Evolutionary conservation across 148 eudicot genomes (phyloP).

Genomic region (Nepenthes gracilis): DNA sequence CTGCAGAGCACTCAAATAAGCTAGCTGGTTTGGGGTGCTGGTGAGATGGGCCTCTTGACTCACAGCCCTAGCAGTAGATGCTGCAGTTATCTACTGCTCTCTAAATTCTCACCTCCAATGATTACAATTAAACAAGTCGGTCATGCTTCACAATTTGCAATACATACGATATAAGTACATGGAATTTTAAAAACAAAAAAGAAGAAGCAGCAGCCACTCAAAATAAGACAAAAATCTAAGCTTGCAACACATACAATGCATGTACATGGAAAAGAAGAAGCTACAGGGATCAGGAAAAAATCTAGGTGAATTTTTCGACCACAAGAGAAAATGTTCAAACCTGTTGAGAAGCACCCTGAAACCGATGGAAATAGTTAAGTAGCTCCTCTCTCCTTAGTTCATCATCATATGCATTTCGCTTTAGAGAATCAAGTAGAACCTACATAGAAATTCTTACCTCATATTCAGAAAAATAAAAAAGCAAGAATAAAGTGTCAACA

Average conservation of each 20-base stretch:
- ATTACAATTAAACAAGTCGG: no score
- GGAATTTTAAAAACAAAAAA: no score
- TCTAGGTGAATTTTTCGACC: not conserved
- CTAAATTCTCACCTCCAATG: no score
- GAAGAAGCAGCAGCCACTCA: no score
- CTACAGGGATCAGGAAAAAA: not conserved
- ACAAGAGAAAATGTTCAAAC: constrained; percentile 17
- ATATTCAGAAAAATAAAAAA: not conserved
- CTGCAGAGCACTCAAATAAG: no score
- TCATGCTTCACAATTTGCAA: no score
- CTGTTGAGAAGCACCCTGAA: constrained; percentile 64
- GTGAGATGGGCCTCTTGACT: no score
- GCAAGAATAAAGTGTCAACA: not conserved
- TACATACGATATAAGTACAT: no score
- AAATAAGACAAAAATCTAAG: no score
- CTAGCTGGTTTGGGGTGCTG: no score
- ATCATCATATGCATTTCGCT: constrained; percentile 83
- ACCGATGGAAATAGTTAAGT: constrained; percentile 61
- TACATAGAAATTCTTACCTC: constrained; percentile 11
- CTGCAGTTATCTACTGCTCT: no score
- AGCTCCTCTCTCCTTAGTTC: constrained; percentile 88
- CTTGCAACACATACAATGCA: not conserved
- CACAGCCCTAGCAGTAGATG: no score
- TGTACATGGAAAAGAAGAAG: not conserved
- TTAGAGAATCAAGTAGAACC: constrained; percentile 75